A percentile compares a stretch with the other conserved stretches of the same genome.
Evolutionary conservation across 2,329 filamentous ascomycete species (phyloP).

Genomic region (Trichophyton mentagrophytes): DNA sequence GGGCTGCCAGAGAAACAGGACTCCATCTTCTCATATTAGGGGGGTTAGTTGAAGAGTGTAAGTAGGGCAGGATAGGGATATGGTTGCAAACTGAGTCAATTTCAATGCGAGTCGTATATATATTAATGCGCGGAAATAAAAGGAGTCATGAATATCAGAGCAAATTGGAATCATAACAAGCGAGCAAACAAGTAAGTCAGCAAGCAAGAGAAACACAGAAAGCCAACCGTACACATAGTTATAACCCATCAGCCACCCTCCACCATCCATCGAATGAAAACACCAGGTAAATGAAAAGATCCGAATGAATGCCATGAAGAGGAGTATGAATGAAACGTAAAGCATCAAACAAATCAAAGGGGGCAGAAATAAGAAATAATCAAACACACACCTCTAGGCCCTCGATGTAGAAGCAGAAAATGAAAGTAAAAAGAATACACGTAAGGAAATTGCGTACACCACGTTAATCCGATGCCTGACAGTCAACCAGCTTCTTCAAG

Average conservation of each 20-base stretch:
- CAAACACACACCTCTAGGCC: background rate
- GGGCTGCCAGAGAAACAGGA: background rate
- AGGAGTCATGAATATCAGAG: background rate
- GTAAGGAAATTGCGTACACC: background rate
- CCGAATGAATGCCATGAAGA: background rate
- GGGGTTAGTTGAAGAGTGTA: background rate
- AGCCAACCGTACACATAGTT: background rate
- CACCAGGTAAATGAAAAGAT: background rate
- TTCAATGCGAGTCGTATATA: background rate
- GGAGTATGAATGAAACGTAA: background rate
- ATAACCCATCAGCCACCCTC: background rate
- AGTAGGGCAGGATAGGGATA: background rate
- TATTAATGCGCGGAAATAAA: background rate
- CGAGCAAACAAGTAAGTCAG: background rate
- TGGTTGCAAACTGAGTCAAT: background rate
- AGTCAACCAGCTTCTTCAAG: constrained; percentile 50
- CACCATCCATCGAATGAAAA: background rate
- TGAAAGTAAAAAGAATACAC: background rate
- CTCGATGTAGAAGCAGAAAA: background rate
- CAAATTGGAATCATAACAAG: background rate
- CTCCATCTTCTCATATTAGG: background rate
- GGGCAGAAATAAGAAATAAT: constrained; percentile 7
- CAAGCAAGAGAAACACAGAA: background rate
- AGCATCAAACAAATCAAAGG: background rate
- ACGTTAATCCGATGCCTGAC: background rate